Base-by-base conservation (phyloP, 2,329 filamentous ascomycete species). In the Cladobotryum mycophilum region DNA sequence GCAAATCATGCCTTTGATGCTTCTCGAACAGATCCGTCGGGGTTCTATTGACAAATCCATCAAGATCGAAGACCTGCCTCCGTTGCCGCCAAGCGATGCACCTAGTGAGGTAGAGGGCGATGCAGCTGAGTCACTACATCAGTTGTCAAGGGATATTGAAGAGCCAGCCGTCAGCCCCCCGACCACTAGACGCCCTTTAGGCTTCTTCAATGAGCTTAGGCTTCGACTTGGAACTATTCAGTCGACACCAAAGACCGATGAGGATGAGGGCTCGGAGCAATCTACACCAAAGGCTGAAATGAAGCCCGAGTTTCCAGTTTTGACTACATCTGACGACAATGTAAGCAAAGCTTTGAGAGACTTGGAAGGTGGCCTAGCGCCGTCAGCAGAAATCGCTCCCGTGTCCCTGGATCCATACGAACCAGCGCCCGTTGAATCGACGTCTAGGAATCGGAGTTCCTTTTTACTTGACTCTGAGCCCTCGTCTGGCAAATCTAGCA, bases 1-100 rank as follows among this genome's bases (percentile, higher is more conserved):
- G 49, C 89, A 93, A 62, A 85, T 91, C 60, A 84, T 87, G 58
- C 91, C 91, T 0, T 71, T 96, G 8, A 92, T 88, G 67, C 82
- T 96, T 18, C 81, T 95, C 6, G 88, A 95, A 65, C 82, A 72
- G 56, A 72, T 71, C 3, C 70, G 74, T 8, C 69, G 72, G 40
- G 66, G 66, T 41, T 61, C 67, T 5, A 58, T 60, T 3, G 63
- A 67, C 25, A 58, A 62, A 18, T 56, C 66, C 22, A 63, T 74
- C 1, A 53, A 51, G n/a, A 48, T 56, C 12, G 52, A 53, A 40
- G 61, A 70, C 3, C 65, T 82, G 2, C 79, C 81, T 6, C 76
- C 74, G 25, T 67, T 83, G 13, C 72, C 71, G 5, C 76, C 67
- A 2, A 73, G 69, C 52, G 70, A 71, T 42, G 58, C 66, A n/a